Evolutionary conservation across 2,329 filamentous ascomycete genomes (phyloP), one percentile per base, ranked within the genome.

Genomic region (Plectosphaerella cucumerina): DNA sequence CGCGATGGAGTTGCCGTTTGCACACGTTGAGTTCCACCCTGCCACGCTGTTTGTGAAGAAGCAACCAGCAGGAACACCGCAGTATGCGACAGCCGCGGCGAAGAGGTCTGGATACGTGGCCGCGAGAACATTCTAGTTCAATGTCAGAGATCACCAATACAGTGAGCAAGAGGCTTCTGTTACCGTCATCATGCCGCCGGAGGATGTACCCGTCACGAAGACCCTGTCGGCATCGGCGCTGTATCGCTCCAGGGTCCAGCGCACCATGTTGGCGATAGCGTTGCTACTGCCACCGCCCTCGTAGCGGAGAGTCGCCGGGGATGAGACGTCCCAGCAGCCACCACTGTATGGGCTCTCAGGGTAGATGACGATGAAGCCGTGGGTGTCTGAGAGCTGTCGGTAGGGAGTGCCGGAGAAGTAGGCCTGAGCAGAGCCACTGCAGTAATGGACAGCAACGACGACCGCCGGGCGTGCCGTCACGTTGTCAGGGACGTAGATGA

Each of bases 311-410:
- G 79, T 71, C 23, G 61, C 60, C 23, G 65, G 68, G 18, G 73
- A 77, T 14, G 74, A 74, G 3, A 84, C 80, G 53, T 85, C 81
- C 78, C 80, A 85, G 68, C 81, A 84, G 21, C 65, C 66, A 12
- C 68, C 78, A n/a, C 63, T 63, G 57, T 78, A 74, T 0, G 77
- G 76, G 3, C 73, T 75, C 56, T 73, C 70, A 1, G 80, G 79
- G 63, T 80, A 85, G 60, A 85, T 78, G 53, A 79, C 72, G 31
- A 74, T 66, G 56, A 72, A 71, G 42, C 71, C 71, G 53, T 73
- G 63, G 47, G 65, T 58, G 55, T 73, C 68, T n/a, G 68, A 64
- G 5, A 70, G 64, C 37, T 59, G 58, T 14, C 71, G 72, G 60
- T 82, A 84, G 0, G 75, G 75, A 1, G 72, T 75, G 39, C 67